Percentiles rank a stretch among this genome's conserved stretches.
Conservation (phyloP, 306 rosid species). For the Vigna angularis region DNA sequence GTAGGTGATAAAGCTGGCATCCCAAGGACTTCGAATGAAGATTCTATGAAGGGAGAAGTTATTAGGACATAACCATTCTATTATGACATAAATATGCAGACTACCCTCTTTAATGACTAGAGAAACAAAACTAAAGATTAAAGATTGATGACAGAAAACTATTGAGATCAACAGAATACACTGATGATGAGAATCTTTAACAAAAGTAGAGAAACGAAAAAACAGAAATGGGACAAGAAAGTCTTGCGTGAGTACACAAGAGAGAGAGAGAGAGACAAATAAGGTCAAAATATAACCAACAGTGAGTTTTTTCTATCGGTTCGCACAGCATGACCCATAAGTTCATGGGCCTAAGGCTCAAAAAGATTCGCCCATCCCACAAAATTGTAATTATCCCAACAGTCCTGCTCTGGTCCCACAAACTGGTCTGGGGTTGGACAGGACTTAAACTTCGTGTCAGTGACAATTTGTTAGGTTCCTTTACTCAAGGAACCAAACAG, state of each 20-base stretch:
- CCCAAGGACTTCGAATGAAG: conserved; percentile 67
- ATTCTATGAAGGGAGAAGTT: conserved; percentile 55
- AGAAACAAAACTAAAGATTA: background rate
- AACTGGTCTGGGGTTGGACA: background rate
- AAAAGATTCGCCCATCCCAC: background rate
- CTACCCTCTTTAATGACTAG: conserved; percentile 33
- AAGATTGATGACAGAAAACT: background rate
- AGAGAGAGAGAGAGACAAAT: background rate
- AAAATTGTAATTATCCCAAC: background rate
- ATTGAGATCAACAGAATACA: background rate
- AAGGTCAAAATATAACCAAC: background rate
- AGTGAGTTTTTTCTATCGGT: background rate
- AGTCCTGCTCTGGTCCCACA: background rate
- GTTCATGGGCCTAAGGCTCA: background rate
- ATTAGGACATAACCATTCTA: conserved; percentile 38
- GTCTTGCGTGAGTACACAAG: background rate
- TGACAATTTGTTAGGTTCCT: background rate
- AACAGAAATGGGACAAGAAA: background rate
- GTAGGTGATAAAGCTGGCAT: conserved; percentile 99
- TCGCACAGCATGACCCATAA: background rate
- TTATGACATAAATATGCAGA: conserved; percentile 21
- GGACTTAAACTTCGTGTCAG: background rate
- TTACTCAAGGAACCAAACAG: too few relatives aligned
- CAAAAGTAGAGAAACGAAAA: background rate
- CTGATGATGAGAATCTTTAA: background rate